These are phyloP conservation scores for Camellia sinensis DNA, from an alignment of 148 eudicot species.

Conservation along the genomic window DNA sequence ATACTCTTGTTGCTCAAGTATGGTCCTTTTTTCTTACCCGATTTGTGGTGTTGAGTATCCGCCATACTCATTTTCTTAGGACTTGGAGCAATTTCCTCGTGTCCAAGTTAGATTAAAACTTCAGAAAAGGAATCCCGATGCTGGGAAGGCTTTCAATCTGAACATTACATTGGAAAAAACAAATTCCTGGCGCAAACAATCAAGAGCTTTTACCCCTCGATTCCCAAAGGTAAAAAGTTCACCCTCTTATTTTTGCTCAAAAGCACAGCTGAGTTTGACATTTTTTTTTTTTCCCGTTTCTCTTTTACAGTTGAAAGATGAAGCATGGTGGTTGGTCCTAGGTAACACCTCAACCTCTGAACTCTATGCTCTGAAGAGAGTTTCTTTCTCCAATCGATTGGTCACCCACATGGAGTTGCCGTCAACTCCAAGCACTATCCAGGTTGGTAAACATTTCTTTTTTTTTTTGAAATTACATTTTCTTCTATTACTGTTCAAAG, in stretches of 20 bases:
- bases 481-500: background rate
- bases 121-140: slow-evolving; percentile 41
- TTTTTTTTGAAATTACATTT: background rate
- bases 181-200: slow-evolving; percentile 44
- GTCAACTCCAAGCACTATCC: slow-evolving; percentile 40
- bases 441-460: slow-evolving; percentile 40
- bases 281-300: background rate
- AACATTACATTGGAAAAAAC: slow-evolving; percentile 61
- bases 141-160: slow-evolving; percentile 28
- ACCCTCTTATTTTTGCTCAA: background rate
- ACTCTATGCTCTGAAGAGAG: slow-evolving; percentile 72
- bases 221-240: slow-evolving; percentile 73
- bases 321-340: slow-evolving; percentile 96
- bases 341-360: slow-evolving; percentile 70
- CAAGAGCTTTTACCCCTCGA: slow-evolving; percentile 79
- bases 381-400: slow-evolving; percentile 60
- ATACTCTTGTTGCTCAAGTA: too few species aligned
- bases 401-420: slow-evolving; percentile 74
- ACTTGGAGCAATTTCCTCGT: slow-evolving; percentile 73
- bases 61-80: slow-evolving; percentile 44
- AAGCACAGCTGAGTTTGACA: slow-evolving; percentile 14
- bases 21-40: background rate
- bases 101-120: slow-evolving; percentile 58
- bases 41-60: background rate
- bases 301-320: slow-evolving; percentile 72